Evolutionary conservation across 306 rosid species (phyloP), one percentile per base, ranked within the genome.

Genomic region (Bauhinia variegata): DNA sequence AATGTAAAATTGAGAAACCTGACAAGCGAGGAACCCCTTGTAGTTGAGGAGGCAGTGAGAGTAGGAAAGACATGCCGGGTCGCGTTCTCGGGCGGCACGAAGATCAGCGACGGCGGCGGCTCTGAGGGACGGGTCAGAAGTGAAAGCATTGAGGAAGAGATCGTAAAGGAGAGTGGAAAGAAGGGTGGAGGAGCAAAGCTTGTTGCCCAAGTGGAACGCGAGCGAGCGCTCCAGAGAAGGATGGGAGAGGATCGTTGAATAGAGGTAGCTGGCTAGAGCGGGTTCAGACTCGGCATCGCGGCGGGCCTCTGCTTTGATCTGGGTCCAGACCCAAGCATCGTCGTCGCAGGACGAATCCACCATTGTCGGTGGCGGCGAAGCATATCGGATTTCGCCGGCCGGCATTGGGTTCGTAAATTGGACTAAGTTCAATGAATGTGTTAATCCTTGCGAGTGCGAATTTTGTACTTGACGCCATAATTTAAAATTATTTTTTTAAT

Each of bases 191-290:
- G 98, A 92, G 72, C 98, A 89, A 31, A 92, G 95, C 80, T 92
- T 87, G 80, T 92, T 89, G 2, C 95, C 98, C 5, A 92, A 79
- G 74, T 92, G 98, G 60, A n/a, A n/a, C n/a, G n/a, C n/a, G n/a
- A n/a, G n/a, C n/a, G n/a, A n/a, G n/a, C n/a, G n/a, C n/a, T n/a
- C n/a, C n/a, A n/a, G n/a, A n/a, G n/a, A n/a, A n/a, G n/a, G n/a
- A n/a, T n/a, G n/a, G n/a, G n/a, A n/a, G n/a, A n/a, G n/a, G n/a
- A 93, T 93, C 12, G 98, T 89, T 0, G 98, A 93, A 83, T 89
- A 93, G 0, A 93, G 93, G 74, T 93, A 89, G 74, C 97, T 93
- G 5, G 98, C 98, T 39, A 93, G 56, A 5, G 98, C 98, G 28
- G 97, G 98, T 70, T 93, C 97, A 1, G 86, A 80, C 68, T 93